Base-by-base conservation (phyloP, 129 eudicot species). In the Helichrysum umbraculigerum region DNA sequence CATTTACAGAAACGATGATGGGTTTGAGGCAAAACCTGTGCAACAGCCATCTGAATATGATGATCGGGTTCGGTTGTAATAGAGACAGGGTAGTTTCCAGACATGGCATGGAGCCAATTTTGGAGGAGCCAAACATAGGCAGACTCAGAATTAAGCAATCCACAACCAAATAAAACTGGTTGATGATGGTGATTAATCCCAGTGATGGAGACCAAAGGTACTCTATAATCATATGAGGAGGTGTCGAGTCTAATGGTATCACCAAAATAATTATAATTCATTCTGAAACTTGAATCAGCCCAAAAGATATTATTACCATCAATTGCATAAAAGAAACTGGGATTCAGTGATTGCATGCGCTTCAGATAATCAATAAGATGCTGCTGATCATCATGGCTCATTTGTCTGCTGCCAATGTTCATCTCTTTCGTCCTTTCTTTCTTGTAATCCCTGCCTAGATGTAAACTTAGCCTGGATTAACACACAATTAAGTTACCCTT, bases 131-230 rank as follows among this genome's bases (percentile, higher is more conserved):
- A 91, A 42, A 83, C 70, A 39, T 83, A 87, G 3, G 89, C 71
- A 30, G 66, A 56, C 14, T 81, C 89, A 4, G 92, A 88, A 14
- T 85, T 28, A 33, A 91, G 85, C 72, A 91, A 52, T 8, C 87
- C 97, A 80, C 95, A 88, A 2, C 97, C 97, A 78, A 91, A 91
- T 41, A 91, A 79, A 51, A 91, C 57, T 0, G 97, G 97, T 15
- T 88, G 92, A 8, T 83, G 90, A 69, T 91, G 97, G 79, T 91
- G 95, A 74, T 91, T 91, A 56, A 91, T 68, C 41, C 97, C 97
- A 16, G 85, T 86, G 78, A 91, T 76, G n/a, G 87, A 68, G n/a
- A 79, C 88, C 60, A 91, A 85, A 0, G 97, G 95, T 39, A 85
- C 81, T 75, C 56, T 80, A 47, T 68, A 76, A 7, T 79, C 71